A percentile compares a stretch with the other conserved stretches of the same genome.
These are phyloP conservation scores for Cyclotella kingstonii DNA, from an alignment of 108 stramenopile genomes.

Conservation along the genomic window DNA sequence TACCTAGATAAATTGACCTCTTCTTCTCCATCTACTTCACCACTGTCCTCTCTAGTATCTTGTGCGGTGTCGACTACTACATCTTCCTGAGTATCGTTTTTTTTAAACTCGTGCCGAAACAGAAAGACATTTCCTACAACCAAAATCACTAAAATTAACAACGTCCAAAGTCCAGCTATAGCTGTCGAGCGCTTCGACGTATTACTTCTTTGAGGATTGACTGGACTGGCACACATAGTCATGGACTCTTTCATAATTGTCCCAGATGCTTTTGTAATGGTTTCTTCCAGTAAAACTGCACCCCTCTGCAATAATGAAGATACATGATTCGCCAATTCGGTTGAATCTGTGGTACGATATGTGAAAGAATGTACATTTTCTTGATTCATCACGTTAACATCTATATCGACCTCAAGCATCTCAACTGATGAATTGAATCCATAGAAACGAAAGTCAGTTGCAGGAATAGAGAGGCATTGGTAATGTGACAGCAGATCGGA, in stretches of 20 bases:
- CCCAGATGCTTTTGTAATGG: slow-evolving; percentile 5
- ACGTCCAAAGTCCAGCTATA: slow-evolving; percentile 34
- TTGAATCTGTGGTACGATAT: slow-evolving; percentile 18
- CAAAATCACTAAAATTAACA: slow-evolving; percentile 32
- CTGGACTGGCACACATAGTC: slow-evolving; percentile 23
- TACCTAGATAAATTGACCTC: slow-evolving; percentile 19
- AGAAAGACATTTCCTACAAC: slow-evolving; percentile 33
- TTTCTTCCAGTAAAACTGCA: slow-evolving; percentile 10
- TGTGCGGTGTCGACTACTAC: neutral
- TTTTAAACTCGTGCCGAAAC: slow-evolving; percentile 29
- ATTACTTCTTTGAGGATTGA: slow-evolving; percentile 24
- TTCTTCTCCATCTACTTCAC: neutral
- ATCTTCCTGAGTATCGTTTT: neutral
- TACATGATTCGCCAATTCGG: slow-evolving; percentile 18
- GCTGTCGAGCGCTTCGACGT: slow-evolving; percentile 10
- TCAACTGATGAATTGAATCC: slow-evolving; percentile 54
- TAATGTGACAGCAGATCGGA: slow-evolving; percentile 31
- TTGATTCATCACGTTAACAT: slow-evolving; percentile 17
- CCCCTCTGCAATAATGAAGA: slow-evolving; percentile 25
- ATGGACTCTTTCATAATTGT: slow-evolving; percentile 12
- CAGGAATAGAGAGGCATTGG: slow-evolving; percentile 30
- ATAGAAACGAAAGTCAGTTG: slow-evolving; percentile 25
- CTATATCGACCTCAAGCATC: slow-evolving; percentile 33
- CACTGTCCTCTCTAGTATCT: neutral
- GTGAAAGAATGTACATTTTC: slow-evolving; percentile 13